phyloP scores from a whole-genome alignment of 495 filamentous ascomycete genomes.

The Amniculicola lignicola region DNA sequence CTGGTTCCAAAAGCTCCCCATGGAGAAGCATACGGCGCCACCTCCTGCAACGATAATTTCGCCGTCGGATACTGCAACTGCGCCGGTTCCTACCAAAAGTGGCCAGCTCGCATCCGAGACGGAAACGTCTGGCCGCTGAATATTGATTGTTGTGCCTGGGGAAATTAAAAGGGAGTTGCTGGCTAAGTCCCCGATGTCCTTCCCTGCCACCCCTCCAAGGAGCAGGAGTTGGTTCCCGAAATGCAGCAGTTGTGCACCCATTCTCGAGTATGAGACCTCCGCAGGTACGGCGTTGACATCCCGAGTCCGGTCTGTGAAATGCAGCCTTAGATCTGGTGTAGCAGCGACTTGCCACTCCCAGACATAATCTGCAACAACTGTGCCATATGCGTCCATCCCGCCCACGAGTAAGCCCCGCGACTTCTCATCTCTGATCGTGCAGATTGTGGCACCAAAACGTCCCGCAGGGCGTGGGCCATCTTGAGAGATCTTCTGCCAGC shows the following conservation, averaged over 20 bases:
- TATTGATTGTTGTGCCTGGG: neutral
- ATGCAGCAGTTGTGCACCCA: constrained; percentile 19
- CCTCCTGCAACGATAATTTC: constrained; percentile 66
- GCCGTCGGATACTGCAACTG: constrained; percentile 45
- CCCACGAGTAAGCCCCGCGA: constrained; percentile 61
- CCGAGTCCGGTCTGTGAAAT: constrained; percentile 20
- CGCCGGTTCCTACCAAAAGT: constrained; percentile 61
- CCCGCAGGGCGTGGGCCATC: constrained; percentile 44
- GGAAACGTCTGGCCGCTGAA: neutral
- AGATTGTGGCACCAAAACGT: constrained; percentile 61
- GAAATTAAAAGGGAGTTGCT: constrained; percentile 18
- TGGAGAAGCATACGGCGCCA: constrained; percentile 85
- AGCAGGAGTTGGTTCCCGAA: constrained; percentile 21
- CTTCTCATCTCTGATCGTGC: constrained; percentile 36
- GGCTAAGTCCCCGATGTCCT: neutral
- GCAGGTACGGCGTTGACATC: constrained; percentile 14
- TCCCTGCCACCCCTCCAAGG: constrained; percentile 23
- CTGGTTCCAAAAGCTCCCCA: constrained; percentile 73
- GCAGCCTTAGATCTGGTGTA: constrained; percentile 7
- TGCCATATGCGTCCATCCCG: constrained; percentile 61
- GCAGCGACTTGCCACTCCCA: constrained; percentile 54
- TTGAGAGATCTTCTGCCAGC: constrained; percentile 52
- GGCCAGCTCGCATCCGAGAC: constrained; percentile 43
- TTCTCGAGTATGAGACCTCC: constrained; percentile 42
- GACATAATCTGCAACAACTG: constrained; percentile 54